Base-by-base conservation (phyloP, 805 yeast genomes). In the Nakazawaea sp. region DNA sequence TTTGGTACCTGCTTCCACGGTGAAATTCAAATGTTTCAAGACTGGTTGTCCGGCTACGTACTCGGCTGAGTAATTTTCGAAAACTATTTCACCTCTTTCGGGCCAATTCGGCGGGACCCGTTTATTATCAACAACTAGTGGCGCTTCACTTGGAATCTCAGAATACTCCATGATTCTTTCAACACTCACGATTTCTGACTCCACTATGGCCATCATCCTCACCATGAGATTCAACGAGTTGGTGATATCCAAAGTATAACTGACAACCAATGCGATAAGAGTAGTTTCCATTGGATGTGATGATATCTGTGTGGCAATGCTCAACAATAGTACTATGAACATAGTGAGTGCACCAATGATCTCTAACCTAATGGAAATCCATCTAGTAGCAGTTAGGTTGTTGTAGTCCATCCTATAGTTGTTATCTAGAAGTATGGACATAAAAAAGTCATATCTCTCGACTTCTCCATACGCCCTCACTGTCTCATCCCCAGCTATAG, bases 141-240 rank as follows among this genome's bases (percentile, higher is more conserved):
- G 81, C 5, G 92, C 96, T 62, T 90, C 98, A 16, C 88, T 70
- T 24, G 66, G 61, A 43, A 92, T 65, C n/a, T 63, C 58, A 26
- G 95, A 75, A 58, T 89, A 90, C 58, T 90, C 98, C 59, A 85
- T 69, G 37, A 90, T 79, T 62, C 98, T 79, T 65, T 90, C 98
- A 31, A 94, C 96, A 15, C 95, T 84, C 27, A 80, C 82, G 39
- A 75, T 64, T 47, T 70, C 75, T 5, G 78, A 65, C 51, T 80
- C 86, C 30, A 78, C 72, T 46, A 75, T 80, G 19, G 78, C 84
- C 4, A 78, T 62, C 54, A 68, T 64, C 48, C 82, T 63, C 6
- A 80, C 82, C 40, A 78, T 67, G 58, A 68, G 65, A 48, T 65
- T 69, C 48, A 80, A 62, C 4, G 75, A 60, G 13, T 61, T 56